Conservation (phyloP, 2,329 filamentous ascomycete genomes). For the Sporothrix globosa region DNA sequence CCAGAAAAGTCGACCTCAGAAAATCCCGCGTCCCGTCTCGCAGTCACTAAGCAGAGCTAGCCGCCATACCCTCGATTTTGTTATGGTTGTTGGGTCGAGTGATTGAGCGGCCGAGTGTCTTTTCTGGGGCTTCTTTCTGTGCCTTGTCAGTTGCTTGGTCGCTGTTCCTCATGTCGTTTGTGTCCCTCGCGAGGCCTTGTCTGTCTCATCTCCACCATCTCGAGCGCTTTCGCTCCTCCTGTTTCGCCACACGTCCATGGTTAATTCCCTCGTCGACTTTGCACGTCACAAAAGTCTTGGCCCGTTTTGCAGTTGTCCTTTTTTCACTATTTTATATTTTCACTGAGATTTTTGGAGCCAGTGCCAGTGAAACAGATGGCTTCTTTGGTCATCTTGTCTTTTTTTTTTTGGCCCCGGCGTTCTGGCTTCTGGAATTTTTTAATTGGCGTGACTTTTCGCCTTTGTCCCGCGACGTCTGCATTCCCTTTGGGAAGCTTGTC, state of each 20-base stretch:
- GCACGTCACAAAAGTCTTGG: conserved; percentile 15
- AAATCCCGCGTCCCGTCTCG: conserved; percentile 32
- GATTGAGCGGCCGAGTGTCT: not conserved
- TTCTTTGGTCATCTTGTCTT: not conserved
- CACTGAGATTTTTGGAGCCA: conserved; percentile 1
- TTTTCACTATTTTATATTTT: conserved; percentile 3
- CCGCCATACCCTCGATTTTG: conserved; percentile 28
- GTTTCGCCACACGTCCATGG: conserved; percentile 15
- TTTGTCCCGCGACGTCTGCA: conserved; percentile 20
- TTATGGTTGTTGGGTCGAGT: not conserved
- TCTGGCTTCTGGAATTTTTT: not conserved
- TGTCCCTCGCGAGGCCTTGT: not conserved
- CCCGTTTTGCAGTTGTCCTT: conserved; percentile 8
- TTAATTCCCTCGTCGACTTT: conserved; percentile 26
- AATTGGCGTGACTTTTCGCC: conserved; percentile 22
- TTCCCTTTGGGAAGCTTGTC: conserved; percentile 12
- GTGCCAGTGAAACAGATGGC: conserved; percentile 1
- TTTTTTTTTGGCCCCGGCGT: not conserved
- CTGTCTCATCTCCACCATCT: conserved; percentile 16
- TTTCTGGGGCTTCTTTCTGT: not conserved
- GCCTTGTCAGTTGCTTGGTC: not conserved
- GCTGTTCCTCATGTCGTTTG: not conserved
- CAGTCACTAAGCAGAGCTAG: conserved; percentile 28
- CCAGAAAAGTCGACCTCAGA: not conserved
- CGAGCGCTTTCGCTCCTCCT: conserved; percentile 2